phyloP scores from a whole-genome alignment of 352 stramenopile species.

The Phytophthora uliginosa region DNA sequence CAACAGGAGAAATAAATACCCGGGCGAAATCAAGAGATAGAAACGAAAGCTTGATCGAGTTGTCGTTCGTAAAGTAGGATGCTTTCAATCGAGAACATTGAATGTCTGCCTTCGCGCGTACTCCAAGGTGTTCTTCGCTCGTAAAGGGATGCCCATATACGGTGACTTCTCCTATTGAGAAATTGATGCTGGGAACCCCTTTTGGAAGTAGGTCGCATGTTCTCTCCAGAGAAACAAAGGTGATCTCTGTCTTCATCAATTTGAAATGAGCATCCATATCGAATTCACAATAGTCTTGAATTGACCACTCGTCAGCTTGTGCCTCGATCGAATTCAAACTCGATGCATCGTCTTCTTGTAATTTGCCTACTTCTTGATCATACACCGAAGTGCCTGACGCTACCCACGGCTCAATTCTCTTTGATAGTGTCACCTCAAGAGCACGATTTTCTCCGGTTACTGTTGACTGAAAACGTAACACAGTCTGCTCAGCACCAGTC shows the following conservation, averaged over 20 bases:
- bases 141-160: constrained; percentile 66
- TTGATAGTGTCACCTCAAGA: constrained; percentile 28
- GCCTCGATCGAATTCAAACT: not conserved
- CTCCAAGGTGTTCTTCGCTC: constrained; percentile 54
- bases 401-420: constrained; percentile 38
- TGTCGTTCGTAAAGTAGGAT: constrained; percentile 37
- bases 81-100: constrained; percentile 70
- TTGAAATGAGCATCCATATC: constrained; percentile 77
- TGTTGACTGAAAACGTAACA: constrained; percentile 18
- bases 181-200: constrained; percentile 55
- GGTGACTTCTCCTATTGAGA: constrained; percentile 68
- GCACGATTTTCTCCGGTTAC: constrained; percentile 33
- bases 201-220: constrained; percentile 55
- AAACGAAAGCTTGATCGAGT: constrained; percentile 45
- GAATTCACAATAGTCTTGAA: constrained; percentile 31
- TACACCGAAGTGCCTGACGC: constrained; percentile 21
- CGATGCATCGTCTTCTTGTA: not conserved
- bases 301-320: not conserved
- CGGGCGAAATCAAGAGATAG: constrained; percentile 75
- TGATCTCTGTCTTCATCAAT: constrained; percentile 53
- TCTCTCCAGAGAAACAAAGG: constrained; percentile 41
- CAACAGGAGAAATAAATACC: constrained; percentile 66
- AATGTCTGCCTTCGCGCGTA: constrained; percentile 75
- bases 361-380: constrained; percentile 5
- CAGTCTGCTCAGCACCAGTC: constrained; percentile 3